Evolutionary conservation across 805 yeast genomes (phyloP), one percentile per base, ranked within the genome.

Genomic region (Wickerhamiella allomyrinae): DNA sequence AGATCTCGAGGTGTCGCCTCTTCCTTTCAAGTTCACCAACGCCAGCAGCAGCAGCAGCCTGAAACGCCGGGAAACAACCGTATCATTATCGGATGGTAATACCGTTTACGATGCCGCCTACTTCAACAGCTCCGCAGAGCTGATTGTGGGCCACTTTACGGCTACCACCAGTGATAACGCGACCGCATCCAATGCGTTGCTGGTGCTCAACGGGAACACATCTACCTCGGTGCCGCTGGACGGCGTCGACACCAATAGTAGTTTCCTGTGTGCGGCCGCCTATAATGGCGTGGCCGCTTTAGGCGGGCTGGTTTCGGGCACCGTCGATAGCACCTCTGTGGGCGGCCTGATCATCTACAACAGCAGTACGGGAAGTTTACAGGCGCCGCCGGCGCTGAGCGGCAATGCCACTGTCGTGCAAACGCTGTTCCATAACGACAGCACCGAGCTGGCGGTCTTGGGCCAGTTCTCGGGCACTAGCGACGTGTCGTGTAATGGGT

Each of bases 141-240:
- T 72, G 0, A 58, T 80, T 39, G 86, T 82, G 7, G 91, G 89
- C 17, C 57, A 61, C 3, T 76, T 78, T 52, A 55, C 52, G 7
- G 65, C 66, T 7, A 31, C 33, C n/a, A 48, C 57, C 4, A 51
- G 51, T 3, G 53, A 57, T 25, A 56, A 52, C 9, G 46, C 56
- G 0, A 35, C 42, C 7, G 61, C 57, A 11, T 29, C 46, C 19
- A 53, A 59, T 27, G 42, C 65, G 11, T 47, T 61, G 13, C 17
- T 27, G 5, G 46, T 64, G 17, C 43, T 54, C 14, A 52, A 59
- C 50, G 55, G 51, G 21, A 51, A n/a, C 36, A 48, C 20, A 47
- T 29, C 43, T 4, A 2, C 20, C 9, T 15, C 41, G 6, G 21
- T 37, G 3, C 39, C 39, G 3, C 29, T 36, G 3, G 29, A 21